Evolutionary conservation across 192 early-diverging fungal genomes (phyloP).

Genomic region (Powellomyces hirtus): DNA sequence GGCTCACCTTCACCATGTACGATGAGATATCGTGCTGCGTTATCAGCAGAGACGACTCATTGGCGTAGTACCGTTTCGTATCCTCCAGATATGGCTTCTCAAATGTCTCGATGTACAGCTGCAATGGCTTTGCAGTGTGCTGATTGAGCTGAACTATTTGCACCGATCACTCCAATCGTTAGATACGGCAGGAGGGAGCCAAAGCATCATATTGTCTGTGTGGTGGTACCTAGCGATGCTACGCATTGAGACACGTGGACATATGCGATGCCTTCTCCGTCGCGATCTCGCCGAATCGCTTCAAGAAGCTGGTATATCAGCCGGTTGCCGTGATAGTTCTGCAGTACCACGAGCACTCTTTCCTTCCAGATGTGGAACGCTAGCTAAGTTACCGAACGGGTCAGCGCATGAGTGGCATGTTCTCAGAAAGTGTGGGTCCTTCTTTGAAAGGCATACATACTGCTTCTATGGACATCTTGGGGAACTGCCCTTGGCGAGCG

Average conservation of each 20-base stretch:
- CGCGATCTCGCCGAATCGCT: conserved; percentile 63
- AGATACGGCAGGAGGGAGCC: conserved; percentile 1
- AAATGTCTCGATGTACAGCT: conserved; percentile 77
- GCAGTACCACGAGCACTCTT: conserved; percentile 60
- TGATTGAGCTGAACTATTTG: conserved; percentile 59
- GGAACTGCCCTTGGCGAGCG: not conserved
- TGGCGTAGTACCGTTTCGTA: conserved; percentile 66
- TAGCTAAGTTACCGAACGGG: conserved; percentile 48
- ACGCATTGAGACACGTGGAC: conserved; percentile 52
- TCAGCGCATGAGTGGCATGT: no score
- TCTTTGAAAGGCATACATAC: no score
- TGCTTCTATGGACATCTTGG: conserved; percentile 27
- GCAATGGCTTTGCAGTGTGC: conserved; percentile 62
- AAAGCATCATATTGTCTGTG: conserved; percentile 2
- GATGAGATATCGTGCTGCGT: conserved; percentile 56
- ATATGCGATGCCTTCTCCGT: conserved; percentile 57
- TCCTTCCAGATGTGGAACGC: conserved; percentile 74
- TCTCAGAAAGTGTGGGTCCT: no score
- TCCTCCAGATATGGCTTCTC: conserved; percentile 68
- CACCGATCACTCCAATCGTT: not conserved
- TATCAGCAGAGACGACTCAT: conserved; percentile 61
- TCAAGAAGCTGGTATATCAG: conserved; percentile 71
- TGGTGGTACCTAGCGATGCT: conserved; percentile 57
- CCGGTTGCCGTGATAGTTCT: conserved; percentile 56
- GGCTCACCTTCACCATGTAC: conserved; percentile 65